A percentile compares a stretch with the other conserved stretches of the same genome.
phyloP scores from a whole-genome alignment of 2,329 filamentous ascomycete genomes.

The Ceratocystis destructans region DNA sequence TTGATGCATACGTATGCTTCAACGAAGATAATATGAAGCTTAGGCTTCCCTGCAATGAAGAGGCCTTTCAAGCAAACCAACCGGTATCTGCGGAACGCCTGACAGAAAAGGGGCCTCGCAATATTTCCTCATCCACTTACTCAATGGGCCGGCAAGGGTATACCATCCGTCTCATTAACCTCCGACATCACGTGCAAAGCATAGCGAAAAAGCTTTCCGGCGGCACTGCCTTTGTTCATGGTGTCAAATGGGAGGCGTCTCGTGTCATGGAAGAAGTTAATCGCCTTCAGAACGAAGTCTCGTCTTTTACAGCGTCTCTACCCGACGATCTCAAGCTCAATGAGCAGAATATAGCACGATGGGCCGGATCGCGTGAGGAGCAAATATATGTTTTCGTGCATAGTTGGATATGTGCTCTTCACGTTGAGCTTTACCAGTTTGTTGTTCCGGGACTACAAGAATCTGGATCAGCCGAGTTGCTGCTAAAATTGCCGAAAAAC shows the following conservation, averaged over 20 bases:
- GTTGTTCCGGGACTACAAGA: conserved; percentile 28
- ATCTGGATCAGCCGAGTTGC: conserved; percentile 25
- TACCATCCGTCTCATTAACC: conserved; percentile 27
- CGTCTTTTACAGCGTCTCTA: conserved; percentile 27
- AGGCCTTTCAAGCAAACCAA: conserved; percentile 26
- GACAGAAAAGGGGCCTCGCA: conserved; percentile 19
- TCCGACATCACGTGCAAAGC: conserved; percentile 28
- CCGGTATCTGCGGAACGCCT: conserved; percentile 26
- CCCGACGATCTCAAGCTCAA: conserved; percentile 27
- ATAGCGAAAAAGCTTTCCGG: conserved; percentile 20
- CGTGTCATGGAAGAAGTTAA: conserved; percentile 29
- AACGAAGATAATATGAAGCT: conserved; percentile 30
- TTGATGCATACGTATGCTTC: conserved; percentile 30
- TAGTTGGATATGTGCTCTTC: conserved; percentile 27
- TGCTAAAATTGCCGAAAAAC: conserved; percentile 27
- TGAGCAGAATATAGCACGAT: conserved; percentile 26
- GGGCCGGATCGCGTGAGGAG: conserved; percentile 25
- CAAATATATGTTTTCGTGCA: conserved; percentile 29
- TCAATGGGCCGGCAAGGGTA: conserved; percentile 27
- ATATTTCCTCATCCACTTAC: conserved; percentile 16
- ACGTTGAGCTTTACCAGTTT: conserved; percentile 31
- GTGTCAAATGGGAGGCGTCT: conserved; percentile 25
- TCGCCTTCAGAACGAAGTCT: conserved; percentile 28
- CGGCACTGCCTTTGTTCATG: conserved; percentile 18
- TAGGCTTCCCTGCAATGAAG: conserved; percentile 27